Evolutionary conservation across 768 basidiomycete genomes (phyloP).

Genomic region (Rhizopogon sp.): DNA sequence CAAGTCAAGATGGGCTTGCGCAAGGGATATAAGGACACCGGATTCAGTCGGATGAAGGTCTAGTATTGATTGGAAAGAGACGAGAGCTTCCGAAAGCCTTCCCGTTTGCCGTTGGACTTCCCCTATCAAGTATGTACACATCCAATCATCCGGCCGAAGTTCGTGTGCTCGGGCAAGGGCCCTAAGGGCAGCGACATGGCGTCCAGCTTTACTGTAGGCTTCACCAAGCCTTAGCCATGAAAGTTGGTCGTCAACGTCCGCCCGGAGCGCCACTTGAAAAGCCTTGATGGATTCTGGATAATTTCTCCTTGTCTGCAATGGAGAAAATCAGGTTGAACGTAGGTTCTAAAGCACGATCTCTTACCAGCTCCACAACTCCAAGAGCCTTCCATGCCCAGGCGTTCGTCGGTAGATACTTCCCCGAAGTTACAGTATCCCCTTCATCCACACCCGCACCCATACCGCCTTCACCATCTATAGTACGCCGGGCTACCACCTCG

Average conservation of each 20-base stretch:
- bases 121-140: constrained; percentile 76
- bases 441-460: constrained; percentile 50
- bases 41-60: constrained; percentile 56
- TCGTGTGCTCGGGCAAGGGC: constrained; percentile 73
- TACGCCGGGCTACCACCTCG: constrained; percentile 86
- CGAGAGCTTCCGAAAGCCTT: constrained; percentile 70
- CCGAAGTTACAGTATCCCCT: constrained; percentile 33
- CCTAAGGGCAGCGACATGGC: constrained; percentile 86
- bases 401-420: constrained; percentile 67
- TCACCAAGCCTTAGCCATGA: constrained; percentile 93
- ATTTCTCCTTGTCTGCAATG: constrained; percentile 56
- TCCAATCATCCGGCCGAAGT: constrained; percentile 76
- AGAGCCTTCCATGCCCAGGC: constrained; percentile 98
- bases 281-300: constrained; percentile 75
- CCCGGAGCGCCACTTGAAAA: constrained; percentile 81
- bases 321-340: constrained; percentile 1
- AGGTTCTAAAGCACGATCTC: constrained; percentile 19
- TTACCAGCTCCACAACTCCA: constrained; percentile 85
- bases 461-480: constrained; percentile 92
- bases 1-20: constrained; percentile 65
- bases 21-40: constrained; percentile 67
- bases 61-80: constrained; percentile 54
- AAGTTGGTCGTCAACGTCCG: constrained; percentile 67
- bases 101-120: constrained; percentile 80
- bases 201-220: constrained; percentile 84